Conservation (phyloP, 2,329 filamentous ascomycete species). For the Phialophora chinensis region DNA sequence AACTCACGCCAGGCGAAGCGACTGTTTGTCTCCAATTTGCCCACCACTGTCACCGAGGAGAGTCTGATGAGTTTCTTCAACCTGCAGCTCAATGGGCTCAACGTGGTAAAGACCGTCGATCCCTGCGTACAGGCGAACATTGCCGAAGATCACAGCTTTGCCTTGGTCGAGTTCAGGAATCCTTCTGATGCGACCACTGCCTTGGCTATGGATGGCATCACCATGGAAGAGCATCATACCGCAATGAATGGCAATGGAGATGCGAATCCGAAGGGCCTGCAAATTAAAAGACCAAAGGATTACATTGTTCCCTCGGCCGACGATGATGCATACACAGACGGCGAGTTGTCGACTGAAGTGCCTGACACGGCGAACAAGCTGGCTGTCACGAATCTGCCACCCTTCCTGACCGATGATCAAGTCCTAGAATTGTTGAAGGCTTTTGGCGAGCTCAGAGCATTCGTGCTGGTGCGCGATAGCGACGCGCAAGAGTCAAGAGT, state of each 20-base stretch:
- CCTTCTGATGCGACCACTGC: conserved; percentile 88
- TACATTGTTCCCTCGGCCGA: conserved; percentile 90
- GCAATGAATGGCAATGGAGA: conserved; percentile 58
- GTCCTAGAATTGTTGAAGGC: conserved; percentile 87
- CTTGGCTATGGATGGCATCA: conserved; percentile 84
- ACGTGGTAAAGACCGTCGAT: conserved; percentile 81
- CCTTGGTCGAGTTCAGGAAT: conserved; percentile 87
- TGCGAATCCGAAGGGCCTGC: conserved; percentile 63
- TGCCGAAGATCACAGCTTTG: conserved; percentile 78
- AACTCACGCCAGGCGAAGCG: conserved; percentile 95
- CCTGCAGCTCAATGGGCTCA: conserved; percentile 93
- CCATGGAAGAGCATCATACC: conserved; percentile 74
- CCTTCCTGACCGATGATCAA: conserved; percentile 87
- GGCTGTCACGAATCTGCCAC: conserved; percentile 85
- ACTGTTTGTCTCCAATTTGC: conserved; percentile 84
- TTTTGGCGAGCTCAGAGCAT: conserved; percentile 92
- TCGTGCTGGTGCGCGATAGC: conserved; percentile 85
- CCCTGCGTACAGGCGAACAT: conserved; percentile 85
- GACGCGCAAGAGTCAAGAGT: conserved; percentile 86
- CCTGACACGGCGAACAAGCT: conserved; percentile 96
- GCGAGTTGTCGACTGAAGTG: conserved; percentile 76
- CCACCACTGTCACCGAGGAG: conserved; percentile 75
- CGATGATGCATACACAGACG: conserved; percentile 69
- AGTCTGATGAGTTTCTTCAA: conserved; percentile 86
- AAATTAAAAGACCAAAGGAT: conserved; percentile 88